Percentiles rank a stretch among this genome's conserved stretches.
These are phyloP conservation scores for Cryptococcus deneoformans DNA, from an alignment of 1,284 basidiomycete species.

Conservation along the genomic window DNA sequence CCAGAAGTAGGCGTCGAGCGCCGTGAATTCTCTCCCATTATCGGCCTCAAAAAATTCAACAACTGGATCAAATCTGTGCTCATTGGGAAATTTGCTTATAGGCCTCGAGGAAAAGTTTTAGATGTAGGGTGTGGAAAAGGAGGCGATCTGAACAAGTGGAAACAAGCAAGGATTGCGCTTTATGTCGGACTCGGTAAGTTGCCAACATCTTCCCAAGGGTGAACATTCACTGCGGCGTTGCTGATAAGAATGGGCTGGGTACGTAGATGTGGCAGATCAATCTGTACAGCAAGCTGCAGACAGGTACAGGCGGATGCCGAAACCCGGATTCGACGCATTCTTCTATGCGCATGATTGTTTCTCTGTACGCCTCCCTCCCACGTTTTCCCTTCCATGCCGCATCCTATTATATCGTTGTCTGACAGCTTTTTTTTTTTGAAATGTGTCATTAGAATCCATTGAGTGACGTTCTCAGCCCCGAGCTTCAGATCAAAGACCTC, in stretches of 20 bases:
- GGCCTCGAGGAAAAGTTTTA: conserved; percentile 61
- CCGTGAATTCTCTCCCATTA: conserved; percentile 89
- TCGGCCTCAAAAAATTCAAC: conserved; percentile 97
- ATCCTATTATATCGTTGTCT: not conserved
- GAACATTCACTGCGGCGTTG: no score
- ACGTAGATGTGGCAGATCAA: conserved; percentile 65
- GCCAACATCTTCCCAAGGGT: no score
- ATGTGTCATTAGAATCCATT: conserved; percentile 57
- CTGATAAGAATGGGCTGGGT: no score
- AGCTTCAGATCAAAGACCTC: conserved; percentile 52
- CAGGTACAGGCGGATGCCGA: conserved; percentile 59
- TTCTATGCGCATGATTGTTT: conserved; percentile 93
- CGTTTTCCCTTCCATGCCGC: not conserved
- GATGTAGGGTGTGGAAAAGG: conserved; percentile 99
- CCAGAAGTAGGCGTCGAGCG: conserved; percentile 84
- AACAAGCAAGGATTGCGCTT: conserved; percentile 75
- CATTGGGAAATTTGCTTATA: conserved; percentile 68
- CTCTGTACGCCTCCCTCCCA: conserved; percentile 48
- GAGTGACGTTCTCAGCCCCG: conserved; percentile 63
- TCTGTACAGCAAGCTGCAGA: conserved; percentile 85
- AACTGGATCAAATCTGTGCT: conserved; percentile 99
- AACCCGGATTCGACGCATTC: conserved; percentile 64
- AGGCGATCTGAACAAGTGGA: conserved; percentile 96
- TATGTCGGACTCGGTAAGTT: conserved; percentile 76
- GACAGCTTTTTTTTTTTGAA: not conserved